Percentiles rank a stretch among this genome's conserved stretches.
These are phyloP conservation scores for Nidularia sp. DNA, from an alignment of 768 basidiomycete species.

Conservation along the genomic window DNA sequence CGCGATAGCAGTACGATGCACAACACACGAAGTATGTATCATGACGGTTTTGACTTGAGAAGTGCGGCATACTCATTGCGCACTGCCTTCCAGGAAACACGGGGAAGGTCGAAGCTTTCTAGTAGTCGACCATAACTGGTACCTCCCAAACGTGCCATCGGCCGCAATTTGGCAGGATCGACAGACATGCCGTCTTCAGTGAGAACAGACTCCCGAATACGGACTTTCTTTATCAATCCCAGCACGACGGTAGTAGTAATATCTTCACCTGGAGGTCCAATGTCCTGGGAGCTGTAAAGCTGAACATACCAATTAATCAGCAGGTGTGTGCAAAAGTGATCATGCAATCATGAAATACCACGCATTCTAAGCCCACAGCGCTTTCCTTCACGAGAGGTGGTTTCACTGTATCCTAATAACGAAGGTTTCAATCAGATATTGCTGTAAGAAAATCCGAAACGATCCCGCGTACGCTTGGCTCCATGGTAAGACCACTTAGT, in stretches of 20 bases:
- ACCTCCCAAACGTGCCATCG: slow-evolving; percentile 54
- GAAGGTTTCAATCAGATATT: neutral
- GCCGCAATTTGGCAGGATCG: slow-evolving; percentile 43
- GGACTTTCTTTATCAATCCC: slow-evolving; percentile 50
- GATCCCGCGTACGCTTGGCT: slow-evolving; percentile 39
- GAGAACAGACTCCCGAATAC: slow-evolving; percentile 47
- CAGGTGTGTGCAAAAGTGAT: neutral
- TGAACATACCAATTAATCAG: slow-evolving; percentile 12
- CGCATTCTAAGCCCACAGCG: slow-evolving; percentile 58
- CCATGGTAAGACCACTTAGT: slow-evolving; percentile 53
- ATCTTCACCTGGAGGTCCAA: slow-evolving; percentile 29
- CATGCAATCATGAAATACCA: slow-evolving; percentile 28
- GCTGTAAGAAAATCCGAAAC: neutral
- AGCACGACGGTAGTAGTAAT: slow-evolving; percentile 43
- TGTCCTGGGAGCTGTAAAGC: slow-evolving; percentile 49
- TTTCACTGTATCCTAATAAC: slow-evolving; percentile 37
- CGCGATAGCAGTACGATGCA: no score
- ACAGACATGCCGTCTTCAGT: slow-evolving; percentile 32
- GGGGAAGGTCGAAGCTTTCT: slow-evolving; percentile 43
- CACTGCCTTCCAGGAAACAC: slow-evolving; percentile 29
- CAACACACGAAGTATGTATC: no score
- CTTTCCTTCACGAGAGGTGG: slow-evolving; percentile 55
- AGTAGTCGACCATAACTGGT: slow-evolving; percentile 44
- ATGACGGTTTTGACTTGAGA: no score
- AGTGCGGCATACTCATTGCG: slow-evolving; percentile 19